Percentiles rank a stretch among this genome's conserved stretches.
phyloP scores from a whole-genome alignment of 768 basidiomycete genomes.

The Russula virescens region DNA sequence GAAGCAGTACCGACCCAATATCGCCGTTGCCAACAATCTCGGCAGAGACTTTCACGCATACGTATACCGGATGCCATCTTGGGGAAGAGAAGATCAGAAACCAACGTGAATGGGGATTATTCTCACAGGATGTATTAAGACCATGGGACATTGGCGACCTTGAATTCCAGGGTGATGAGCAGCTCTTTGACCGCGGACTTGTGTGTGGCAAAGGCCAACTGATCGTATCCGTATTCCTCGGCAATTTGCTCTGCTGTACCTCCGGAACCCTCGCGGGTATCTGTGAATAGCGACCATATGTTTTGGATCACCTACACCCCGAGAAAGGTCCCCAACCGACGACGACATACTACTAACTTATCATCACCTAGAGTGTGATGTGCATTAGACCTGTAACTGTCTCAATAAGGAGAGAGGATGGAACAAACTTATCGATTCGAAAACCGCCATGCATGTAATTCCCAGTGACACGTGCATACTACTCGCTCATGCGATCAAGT shows the following conservation, averaged over 20 bases:
- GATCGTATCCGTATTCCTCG: background rate
- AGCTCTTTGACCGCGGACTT: constrained; percentile 3
- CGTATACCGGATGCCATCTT: constrained; percentile 4
- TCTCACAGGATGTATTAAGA: background rate
- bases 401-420: background rate
- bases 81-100: background rate
- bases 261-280: no score
- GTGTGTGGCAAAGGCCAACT: background rate
- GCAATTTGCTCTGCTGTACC: background rate
- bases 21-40: background rate
- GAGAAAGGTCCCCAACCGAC: background rate
- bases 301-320: background rate
- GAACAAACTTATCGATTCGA: background rate
- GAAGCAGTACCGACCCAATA: background rate
- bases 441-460: background rate
- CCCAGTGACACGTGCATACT: background rate
- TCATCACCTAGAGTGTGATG: background rate
- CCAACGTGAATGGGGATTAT: background rate
- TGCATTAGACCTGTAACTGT: background rate
- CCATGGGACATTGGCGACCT: background rate
- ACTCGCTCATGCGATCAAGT: background rate
- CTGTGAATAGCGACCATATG: background rate
- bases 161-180: background rate
- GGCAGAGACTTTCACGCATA: background rate
- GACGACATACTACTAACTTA: background rate